Evolutionary conservation across 257 asterid genomes (phyloP), one percentile per base, ranked within the genome.

Genomic region (Gentiana straminea): DNA sequence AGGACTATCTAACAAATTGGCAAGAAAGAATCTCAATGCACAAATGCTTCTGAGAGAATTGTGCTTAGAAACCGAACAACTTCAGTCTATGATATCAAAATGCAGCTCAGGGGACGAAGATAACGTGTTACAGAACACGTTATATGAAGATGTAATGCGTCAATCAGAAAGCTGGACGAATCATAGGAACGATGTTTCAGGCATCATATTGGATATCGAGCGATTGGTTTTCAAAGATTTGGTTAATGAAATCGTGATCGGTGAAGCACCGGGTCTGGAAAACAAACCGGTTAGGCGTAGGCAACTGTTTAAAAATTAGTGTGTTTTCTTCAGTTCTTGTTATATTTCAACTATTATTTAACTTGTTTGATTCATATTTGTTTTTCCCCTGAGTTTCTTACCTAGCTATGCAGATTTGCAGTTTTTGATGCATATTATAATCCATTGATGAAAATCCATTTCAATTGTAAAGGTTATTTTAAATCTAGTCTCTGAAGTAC

Each of bases 201-300:
- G 81, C 35, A 71, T 84, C 6, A 86, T 83, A 4, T 88, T 92
- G 36, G 86, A 85, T 59, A 66, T 92, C 13, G 99, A 92, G 53
- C 86, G 97, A 38, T 71, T 74, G 72, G 79, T 92, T 53, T 92
- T 85, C 57, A 92, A 85, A 48, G 99, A 92, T 64, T 77, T 92
- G 66, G 85, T 92, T 41, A 68, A 74, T 35, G 99, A 92, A 73
- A 65, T 87, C 57, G 94, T 92, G 69, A 73, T 72, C 5, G 95
- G 97, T 8, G 88, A 80, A 64, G 77, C 79, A 13, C 56, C 68
- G 58, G 80, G 81, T 63, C 60, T 64, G 77, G 74, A 57, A 59
- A 68, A 48, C 35, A 91, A 80, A 50, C 75, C 76, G 5, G 72
- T 68, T 47, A 65, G 78, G 73, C 76, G 77, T n/a, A 75, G 81